Evolutionary conservation across 257 asterid species (phyloP).

Genomic region (Solanum verrucosum): DNA sequence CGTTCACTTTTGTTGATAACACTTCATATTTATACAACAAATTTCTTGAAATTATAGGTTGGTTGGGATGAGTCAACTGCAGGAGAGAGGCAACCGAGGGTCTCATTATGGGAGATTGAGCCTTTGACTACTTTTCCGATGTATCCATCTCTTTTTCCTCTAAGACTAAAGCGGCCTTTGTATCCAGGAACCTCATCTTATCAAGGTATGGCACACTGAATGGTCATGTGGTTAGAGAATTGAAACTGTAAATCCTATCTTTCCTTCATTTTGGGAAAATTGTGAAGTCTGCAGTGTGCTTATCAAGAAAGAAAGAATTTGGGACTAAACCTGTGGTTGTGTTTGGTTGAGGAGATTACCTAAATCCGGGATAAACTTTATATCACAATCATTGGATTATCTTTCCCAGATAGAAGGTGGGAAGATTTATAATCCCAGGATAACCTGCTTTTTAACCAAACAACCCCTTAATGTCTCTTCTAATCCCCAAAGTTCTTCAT

Average conservation of each 20-base stretch:
- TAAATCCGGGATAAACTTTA: neutral
- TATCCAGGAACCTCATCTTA: constrained; percentile 88
- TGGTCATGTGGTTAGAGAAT: neutral
- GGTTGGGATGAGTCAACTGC: constrained; percentile 99
- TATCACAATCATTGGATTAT: neutral
- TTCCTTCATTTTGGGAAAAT: neutral
- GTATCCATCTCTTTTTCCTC: constrained; percentile 88
- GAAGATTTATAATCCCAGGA: neutral
- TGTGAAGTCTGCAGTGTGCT: neutral
- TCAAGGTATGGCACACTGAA: constrained; percentile 46
- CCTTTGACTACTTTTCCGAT: constrained; percentile 97
- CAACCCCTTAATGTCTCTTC: neutral
- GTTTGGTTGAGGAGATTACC: neutral
- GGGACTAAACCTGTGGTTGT: neutral
- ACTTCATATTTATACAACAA: neutral
- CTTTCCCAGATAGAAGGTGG: neutral
- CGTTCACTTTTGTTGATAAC: neutral
- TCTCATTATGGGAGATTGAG: constrained; percentile 94
- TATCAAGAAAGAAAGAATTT: neutral
- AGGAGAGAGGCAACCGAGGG: constrained; percentile 97
- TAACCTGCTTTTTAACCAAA: neutral
- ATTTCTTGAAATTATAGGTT: constrained; percentile 36
- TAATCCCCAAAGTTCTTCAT: neutral
- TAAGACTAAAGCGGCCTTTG: constrained; percentile 93
- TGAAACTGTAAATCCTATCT: neutral